Evolutionary conservation across 2,329 filamentous ascomycete species (phyloP), one percentile per base, ranked within the genome.

Genomic region (Aspergillus candidus): DNA sequence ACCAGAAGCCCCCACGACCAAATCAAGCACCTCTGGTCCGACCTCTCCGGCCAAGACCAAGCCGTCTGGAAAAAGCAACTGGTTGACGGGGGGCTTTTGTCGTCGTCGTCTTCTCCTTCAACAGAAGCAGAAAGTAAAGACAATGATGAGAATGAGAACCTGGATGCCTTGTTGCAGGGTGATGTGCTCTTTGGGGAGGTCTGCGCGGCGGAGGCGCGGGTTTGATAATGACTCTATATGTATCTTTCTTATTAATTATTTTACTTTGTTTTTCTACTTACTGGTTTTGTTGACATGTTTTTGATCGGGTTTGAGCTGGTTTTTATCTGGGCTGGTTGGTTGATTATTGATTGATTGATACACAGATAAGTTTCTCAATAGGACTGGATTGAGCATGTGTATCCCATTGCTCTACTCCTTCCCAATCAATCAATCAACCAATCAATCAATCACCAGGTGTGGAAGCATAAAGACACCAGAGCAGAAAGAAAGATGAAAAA

Each of bases 111-210:
- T 27, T 27, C 22, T 5, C 6, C 18, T 22, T 5, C 18, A 22
- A 22, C 18, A 22, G 18, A 22, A 27, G 7, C 18, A 18, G 18
- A 18, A 3, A 18, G 18, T 18, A 18, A 18, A 18, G 18, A 18
- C 18, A 18, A 18, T 18, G 18, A 6, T 18, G 18, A 18, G 18
- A 18, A 18, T 18, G 18, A 18, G 18, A 18, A 4, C 73, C 86
- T 86, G 3, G 87, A 91, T 70, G 75, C 73, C 8, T 78, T 93
- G 27, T 77, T 94, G 54, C 81, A 83, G 66, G 85, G 86, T 7
- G 8, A 27, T 3, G 78, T 94, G 29, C 70, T 94, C 50, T 94
- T 94, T 67, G 79, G 82, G 14, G 78, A 88, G 66, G 7, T 22
- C 41, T 47, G 44, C 6, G 27, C 35, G 7, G n/a, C 13, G 4